Evolutionary conservation across 768 basidiomycete genomes (phyloP), one percentile per base, ranked within the genome.

Genomic region (Termitomyces sp.): DNA sequence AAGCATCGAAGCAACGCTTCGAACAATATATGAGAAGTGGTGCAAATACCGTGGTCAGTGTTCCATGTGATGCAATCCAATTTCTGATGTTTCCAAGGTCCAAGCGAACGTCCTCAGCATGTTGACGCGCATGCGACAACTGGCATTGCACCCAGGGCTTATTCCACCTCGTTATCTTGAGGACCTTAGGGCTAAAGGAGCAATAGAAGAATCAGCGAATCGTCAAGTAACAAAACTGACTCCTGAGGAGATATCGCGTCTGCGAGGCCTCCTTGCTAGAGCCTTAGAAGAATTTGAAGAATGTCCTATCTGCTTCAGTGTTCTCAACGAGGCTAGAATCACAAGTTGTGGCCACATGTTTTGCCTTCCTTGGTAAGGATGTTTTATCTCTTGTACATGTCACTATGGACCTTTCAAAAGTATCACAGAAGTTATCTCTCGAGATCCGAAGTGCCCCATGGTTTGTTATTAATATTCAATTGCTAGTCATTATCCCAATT

Each of bases 121-220:
- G 81, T 81, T 94, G n/a, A 94, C 92, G 8, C 89, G 94, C 18
- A 78, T 96, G 71, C 85, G 93, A 35, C 94, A 96, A 73, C 75
- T 94, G 20, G 89, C 83, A 18, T 81, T 94, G 28, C 91, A 95
- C 68, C 90, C 92, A 0, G 85, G 84, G 1, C 79, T 96, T 28
- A 76, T 93, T 53, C 93, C 93, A 4, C 63, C 75, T 8, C 79
- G 85, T 62, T 95, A 93, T 67, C 70, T 92, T 12, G 85, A 90
- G 45, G 80, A 89, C 62, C 78, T 93, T 49, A 75, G 76, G 39
- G 66, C 69, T n/a, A 72, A 68, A 20, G 78, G 78, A 20, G 73
- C 70, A 4, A 73, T 73, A 32, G 69, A 73, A n/a, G 75, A 74
- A 1, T 66, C 73, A 45, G 63, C 63, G 4, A 45, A 64, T 4